Evolutionary conservation across 2,329 filamentous ascomycete species (phyloP).

Genomic region (Alternaria panax): DNA sequence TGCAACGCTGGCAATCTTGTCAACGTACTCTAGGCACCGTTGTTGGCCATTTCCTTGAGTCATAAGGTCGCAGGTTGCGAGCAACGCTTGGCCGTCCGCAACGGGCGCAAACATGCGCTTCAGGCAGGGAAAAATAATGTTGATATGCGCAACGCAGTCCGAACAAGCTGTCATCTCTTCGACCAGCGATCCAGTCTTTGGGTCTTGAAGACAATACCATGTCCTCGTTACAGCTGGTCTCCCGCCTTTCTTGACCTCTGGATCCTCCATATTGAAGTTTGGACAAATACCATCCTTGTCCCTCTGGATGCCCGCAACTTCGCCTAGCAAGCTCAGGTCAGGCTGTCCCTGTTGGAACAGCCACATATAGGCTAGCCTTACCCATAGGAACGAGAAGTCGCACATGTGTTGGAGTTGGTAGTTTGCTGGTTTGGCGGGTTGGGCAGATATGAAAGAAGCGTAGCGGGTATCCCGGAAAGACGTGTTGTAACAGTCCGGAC

Average conservation of each 20-base stretch:
- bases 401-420: slow-evolving; percentile 9
- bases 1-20: slow-evolving; percentile 16
- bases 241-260: slow-evolving; percentile 18
- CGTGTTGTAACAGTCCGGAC: slow-evolving; percentile 28
- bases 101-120: slow-evolving; percentile 21
- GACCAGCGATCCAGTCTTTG: slow-evolving; percentile 14
- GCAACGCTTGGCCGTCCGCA: slow-evolving; percentile 16
- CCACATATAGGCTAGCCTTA: slow-evolving; percentile 25
- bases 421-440: slow-evolving; percentile 16
- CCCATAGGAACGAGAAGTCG: slow-evolving; percentile 28
- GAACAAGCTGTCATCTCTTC: slow-evolving; percentile 34
- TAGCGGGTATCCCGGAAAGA: slow-evolving; percentile 26
- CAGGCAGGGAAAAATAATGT: slow-evolving; percentile 23
- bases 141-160: slow-evolving; percentile 21
- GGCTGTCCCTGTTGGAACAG: slow-evolving; percentile 17
- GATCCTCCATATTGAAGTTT: slow-evolving; percentile 21
- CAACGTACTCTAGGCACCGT: slow-evolving; percentile 21
- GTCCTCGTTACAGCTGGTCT: slow-evolving; percentile 22
- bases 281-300: slow-evolving; percentile 29
- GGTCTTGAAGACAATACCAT: slow-evolving; percentile 30
- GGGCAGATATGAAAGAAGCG: slow-evolving; percentile 15
- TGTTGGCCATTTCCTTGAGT: slow-evolving; percentile 7
- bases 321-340: slow-evolving; percentile 24
- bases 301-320: slow-evolving; percentile 12
- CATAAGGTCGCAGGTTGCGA: slow-evolving; percentile 31